Evolutionary conservation across 2,329 filamentous ascomycete genomes (phyloP).

Genomic region (Amylocarpus encephaloides): DNA sequence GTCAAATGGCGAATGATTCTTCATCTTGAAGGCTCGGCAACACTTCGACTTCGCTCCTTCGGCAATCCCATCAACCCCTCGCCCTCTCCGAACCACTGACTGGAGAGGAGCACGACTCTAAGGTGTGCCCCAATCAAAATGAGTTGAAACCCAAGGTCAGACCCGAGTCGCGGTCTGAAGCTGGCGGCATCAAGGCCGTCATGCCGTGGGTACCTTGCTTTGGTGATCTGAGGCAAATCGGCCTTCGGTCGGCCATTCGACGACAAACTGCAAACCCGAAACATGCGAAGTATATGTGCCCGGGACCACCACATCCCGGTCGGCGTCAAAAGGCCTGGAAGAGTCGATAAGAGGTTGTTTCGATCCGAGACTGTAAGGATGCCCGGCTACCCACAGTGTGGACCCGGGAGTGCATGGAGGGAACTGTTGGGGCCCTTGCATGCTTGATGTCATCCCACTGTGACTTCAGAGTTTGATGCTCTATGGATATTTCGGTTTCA

Average conservation of each 20-base stretch:
- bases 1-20: no score
- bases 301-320: not conserved
- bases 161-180: no score
- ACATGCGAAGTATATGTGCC: slow-evolving; percentile 44
- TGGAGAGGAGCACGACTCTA: no score
- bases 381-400: not conserved
- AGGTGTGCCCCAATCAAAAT: no score
- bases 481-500: not conserved
- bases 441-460: not conserved
- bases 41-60: no score
- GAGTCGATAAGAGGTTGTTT: not conserved
- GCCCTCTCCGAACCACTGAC: no score
- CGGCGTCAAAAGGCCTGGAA: not conserved
- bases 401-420: not conserved
- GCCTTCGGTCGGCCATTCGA: slow-evolving; percentile 27
- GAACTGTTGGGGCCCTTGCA: not conserved
- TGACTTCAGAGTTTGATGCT: not conserved
- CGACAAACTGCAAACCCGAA: slow-evolving; percentile 49
- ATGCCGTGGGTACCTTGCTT: no score
- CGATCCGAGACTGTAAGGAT: not conserved
- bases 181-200: no score
- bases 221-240: no score
- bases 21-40: no score
- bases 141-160: no score
- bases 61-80: no score